A percentile compares a stretch with the other conserved stretches of the same genome.
These are phyloP conservation scores for Pseudognaphalium luteoalbum DNA, from an alignment of 129 eudicot species.

Conservation along the genomic window DNA sequence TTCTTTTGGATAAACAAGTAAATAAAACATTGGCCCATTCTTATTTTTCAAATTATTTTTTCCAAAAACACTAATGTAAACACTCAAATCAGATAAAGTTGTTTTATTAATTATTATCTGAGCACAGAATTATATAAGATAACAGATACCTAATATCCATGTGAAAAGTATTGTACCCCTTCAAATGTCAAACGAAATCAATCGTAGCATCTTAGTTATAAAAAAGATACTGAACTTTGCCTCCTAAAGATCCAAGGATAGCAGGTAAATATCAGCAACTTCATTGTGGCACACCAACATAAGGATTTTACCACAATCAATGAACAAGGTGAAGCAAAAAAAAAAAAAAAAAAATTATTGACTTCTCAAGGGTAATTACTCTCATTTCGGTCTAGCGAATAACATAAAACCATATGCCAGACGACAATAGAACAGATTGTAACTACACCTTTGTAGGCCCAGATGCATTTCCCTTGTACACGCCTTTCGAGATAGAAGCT, in stretches of 20 bases:
- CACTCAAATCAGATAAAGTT: no score
- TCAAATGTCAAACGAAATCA: neutral
- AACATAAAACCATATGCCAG: neutral
- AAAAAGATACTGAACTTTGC: neutral
- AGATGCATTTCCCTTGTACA: slow-evolving; percentile 70
- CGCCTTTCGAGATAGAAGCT: slow-evolving; percentile 53
- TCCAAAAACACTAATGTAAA: no score
- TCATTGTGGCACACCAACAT: neutral
- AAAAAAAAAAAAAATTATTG: no score
- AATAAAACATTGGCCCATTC: no score
- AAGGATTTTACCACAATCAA: neutral
- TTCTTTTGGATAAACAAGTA: no score
- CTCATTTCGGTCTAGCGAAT: neutral
- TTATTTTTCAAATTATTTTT: no score
- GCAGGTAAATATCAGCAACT: no score
- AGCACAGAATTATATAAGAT: no score
- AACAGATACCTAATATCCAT: no score
- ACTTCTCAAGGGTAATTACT: neutral
- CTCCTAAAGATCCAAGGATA: neutral
- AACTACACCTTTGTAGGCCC: slow-evolving; percentile 52
- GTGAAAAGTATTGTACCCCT: neutral
- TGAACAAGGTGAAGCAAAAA: neutral
- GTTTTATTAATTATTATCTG: no score
- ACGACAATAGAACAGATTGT: neutral
- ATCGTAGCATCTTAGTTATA: neutral